Evolutionary conservation across 306 rosid species (phyloP), one percentile per base, ranked within the genome.

Genomic region (Castanea sativa): DNA sequence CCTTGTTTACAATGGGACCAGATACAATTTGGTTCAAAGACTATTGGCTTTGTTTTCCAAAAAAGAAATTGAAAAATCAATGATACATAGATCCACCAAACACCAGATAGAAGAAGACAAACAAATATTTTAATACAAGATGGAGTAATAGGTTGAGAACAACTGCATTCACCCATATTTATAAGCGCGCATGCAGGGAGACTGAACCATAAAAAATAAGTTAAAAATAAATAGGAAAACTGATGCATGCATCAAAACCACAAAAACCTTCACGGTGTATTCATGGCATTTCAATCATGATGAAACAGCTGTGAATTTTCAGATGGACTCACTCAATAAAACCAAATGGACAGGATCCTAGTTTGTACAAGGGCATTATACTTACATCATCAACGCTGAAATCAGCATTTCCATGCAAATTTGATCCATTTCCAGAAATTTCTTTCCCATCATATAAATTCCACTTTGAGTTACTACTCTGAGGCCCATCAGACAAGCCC

Each of bases 381-480:
- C 99, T 90, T 88, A 95, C 99, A 79, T 93, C 99, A 70, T 91
- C 91, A 56, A 89, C 69, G 75, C 78, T 85, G 41, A 79, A 83
- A 86, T 86, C 90, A 21, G 89, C 73, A 89, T 76, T 86, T 83
- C 87, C 91, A 73, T 90, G 94, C 73, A 81, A 71, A 82, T 61
- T 81, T 77, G 90, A 75, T 83, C 97, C 98, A 85, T 89, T 95
- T 70, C 93, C 91, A 25, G 87, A 77, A 55, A 85, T 57, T 55
- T 87, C 97, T 83, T 83, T 92, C 63, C 90, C 88, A 21, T 88
- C 91, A 13, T 80, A 73, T 74, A 79, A 60, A 78, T 88, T 91
- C 93, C 87, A 86, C 87, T 88, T 92, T 43, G 87, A 89, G 78
- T 77, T 83, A 83, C 97, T 85, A 78, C 97, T 89, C 81, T 89